Conservation (phyloP, 2,329 filamentous ascomycete species). For the Penicillium sp. region DNA sequence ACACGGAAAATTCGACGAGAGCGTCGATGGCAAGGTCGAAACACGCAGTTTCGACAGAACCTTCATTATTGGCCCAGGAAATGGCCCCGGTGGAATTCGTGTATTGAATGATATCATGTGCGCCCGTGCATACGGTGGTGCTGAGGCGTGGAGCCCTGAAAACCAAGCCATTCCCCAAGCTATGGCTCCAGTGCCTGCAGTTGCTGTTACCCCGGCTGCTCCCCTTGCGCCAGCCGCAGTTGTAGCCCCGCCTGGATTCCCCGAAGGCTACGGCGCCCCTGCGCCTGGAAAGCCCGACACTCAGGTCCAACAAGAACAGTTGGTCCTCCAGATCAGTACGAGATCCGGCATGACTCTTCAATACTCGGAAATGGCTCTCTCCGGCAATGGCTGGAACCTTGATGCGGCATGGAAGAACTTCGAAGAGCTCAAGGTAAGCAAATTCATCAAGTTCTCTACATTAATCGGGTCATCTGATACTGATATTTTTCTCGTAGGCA, state of each 20-base stretch:
- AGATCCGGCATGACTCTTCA: slow-evolving; percentile 79
- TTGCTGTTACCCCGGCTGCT: slow-evolving; percentile 26
- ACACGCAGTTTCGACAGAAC: slow-evolving; percentile 79
- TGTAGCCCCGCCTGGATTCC: slow-evolving; percentile 31
- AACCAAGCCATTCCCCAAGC: slow-evolving; percentile 36
- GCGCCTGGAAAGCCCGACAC: slow-evolving; percentile 50
- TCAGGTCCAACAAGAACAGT: slow-evolving; percentile 68
- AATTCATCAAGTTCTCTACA: neutral
- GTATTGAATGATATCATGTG: slow-evolving; percentile 81
- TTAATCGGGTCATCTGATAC: slow-evolving; percentile 1
- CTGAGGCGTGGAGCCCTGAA: slow-evolving; percentile 56
- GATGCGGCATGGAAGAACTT: slow-evolving; percentile 76
- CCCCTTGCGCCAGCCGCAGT: slow-evolving; percentile 17
- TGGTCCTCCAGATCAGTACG: slow-evolving; percentile 71
- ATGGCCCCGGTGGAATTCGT: slow-evolving; percentile 67
- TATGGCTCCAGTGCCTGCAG: slow-evolving; percentile 38
- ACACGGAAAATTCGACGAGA: slow-evolving; percentile 84
- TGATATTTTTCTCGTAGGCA: slow-evolving; percentile 32
- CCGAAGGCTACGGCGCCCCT: slow-evolving; percentile 46
- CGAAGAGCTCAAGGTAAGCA: slow-evolving; percentile 70
- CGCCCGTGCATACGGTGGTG: slow-evolving; percentile 68
- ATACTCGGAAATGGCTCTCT: slow-evolving; percentile 80
- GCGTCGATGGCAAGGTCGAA: slow-evolving; percentile 63
- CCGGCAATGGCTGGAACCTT: slow-evolving; percentile 79
- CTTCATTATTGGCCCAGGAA: slow-evolving; percentile 77